Evolutionary conservation across 2,329 filamentous ascomycete genomes (phyloP), one percentile per base, ranked within the genome.

Genomic region (Fusarium liriodendri): DNA sequence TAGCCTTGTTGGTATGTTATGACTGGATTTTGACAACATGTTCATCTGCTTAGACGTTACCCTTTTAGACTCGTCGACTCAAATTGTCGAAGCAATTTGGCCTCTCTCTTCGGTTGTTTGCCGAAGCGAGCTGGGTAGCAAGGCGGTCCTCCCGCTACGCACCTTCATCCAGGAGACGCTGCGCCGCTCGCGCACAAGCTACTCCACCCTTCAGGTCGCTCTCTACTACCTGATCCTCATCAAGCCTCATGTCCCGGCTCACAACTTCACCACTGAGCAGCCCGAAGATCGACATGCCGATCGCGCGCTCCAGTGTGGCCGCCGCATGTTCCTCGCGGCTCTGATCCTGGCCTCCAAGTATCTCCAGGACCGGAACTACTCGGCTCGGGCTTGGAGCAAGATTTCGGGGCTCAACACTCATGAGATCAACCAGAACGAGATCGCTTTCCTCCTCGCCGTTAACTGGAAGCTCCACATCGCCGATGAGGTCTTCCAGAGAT

Each of bases 91-190:
- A 86, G 94, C 94, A 63, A 98, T 99, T 79, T 99, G 97, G 97
- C 95, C 97, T 54, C 88, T 96, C 50, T 97, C 96, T 64, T 95
- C 94, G 68, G 91, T 93, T 38, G 89, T 93, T 67, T 94, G 93
- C 82, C 91, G 92, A 78, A 92, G 88, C 78, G 94, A 96, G 80
- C 86, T 89, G 73, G 92, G 90, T 69, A 89, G 89, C 80, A 94
- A 93, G 81, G 91, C 93, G 62, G 94, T 98, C 70, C 87, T 99
- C 75, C 95, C 96, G 69, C 88, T 99, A 79, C 94, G 95, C 76
- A 97, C 93, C 63, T 99, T 98, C 82, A 98, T 99, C 79, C 95
- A 98, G 84, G 97, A 98, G 87, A 98, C 97, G 22, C 88, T 99
- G 75, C 94, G 95, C 77, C 92, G 97, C 78, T 99, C 97, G 70